phyloP scores from a whole-genome alignment of 1,284 basidiomycete species.

The Pseudomicrostroma phylloplanum region DNA sequence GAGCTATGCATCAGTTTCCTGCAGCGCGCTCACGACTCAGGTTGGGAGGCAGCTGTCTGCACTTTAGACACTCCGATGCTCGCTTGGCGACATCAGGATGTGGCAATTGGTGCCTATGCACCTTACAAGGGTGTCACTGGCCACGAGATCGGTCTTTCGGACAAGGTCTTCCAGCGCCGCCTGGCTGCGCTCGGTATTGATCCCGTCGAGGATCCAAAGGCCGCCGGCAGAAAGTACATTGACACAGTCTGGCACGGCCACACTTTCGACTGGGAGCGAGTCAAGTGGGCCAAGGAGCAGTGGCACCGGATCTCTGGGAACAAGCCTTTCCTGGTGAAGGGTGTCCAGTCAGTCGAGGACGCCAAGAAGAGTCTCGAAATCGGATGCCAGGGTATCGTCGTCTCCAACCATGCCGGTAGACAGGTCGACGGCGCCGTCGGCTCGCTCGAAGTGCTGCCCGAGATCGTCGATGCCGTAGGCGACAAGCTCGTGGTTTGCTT shows the following conservation, averaged over 20 bases:
- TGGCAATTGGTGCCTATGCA: slow-evolving; percentile 56
- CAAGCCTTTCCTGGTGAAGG: slow-evolving; percentile 38
- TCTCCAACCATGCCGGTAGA: slow-evolving; percentile 46
- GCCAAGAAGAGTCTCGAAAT: slow-evolving; percentile 20
- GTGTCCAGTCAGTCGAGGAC: slow-evolving; percentile 36
- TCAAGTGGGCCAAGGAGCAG: slow-evolving; percentile 55
- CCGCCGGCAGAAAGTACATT: slow-evolving; percentile 56
- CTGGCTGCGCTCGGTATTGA: slow-evolving; percentile 33
- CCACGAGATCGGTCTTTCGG: slow-evolving; percentile 36
- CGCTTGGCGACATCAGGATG: slow-evolving; percentile 22
- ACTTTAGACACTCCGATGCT: slow-evolving; percentile 42
- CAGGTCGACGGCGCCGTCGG: slow-evolving; percentile 43
- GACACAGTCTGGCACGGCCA: slow-evolving; percentile 61
- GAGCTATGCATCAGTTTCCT: slow-evolving; percentile 64
- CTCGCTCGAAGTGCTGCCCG: slow-evolving; percentile 29
- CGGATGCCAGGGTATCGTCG: slow-evolving; percentile 43
- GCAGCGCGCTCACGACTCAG: slow-evolving; percentile 60
- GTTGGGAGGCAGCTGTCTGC: slow-evolving; percentile 62
- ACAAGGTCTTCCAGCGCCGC: slow-evolving; percentile 36
- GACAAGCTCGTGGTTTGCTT: slow-evolving; percentile 28
- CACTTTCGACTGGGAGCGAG: slow-evolving; percentile 59
- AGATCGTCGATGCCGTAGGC: slow-evolving; percentile 21
- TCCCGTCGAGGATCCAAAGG: slow-evolving; percentile 51
- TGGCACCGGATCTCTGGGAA: slow-evolving; percentile 6
- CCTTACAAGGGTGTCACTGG: slow-evolving; percentile 57